A percentile compares a stretch with the other conserved stretches of the same genome.
phyloP scores from a whole-genome alignment of 257 asterid species.

The Nicotiana otophora region DNA sequence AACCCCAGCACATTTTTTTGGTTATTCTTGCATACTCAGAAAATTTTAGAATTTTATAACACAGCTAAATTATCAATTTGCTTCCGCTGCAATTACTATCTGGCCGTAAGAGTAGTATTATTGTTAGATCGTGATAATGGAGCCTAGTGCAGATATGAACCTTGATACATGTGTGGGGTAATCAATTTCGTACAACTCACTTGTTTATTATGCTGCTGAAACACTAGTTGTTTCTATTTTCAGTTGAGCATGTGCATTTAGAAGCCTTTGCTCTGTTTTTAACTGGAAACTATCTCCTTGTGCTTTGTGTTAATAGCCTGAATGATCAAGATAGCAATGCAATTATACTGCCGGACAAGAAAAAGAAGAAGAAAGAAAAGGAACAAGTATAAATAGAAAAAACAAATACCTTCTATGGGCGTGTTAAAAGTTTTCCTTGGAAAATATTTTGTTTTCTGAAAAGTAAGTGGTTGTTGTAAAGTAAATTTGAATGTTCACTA shows the following conservation, averaged over 20 bases:
- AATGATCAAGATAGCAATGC: constrained; percentile 7
- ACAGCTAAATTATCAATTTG: no score
- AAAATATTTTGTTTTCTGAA: no score
- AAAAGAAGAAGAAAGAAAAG: constrained; percentile 8
- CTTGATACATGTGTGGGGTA: constrained; percentile 5
- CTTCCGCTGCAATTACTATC: no score
- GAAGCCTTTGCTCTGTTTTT: not conserved
- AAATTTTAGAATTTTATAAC: no score
- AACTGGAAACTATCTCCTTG: not conserved
- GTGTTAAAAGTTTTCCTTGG: no score
- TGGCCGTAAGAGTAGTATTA: not conserved
- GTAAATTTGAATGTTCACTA: no score
- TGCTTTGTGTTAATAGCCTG: not conserved
- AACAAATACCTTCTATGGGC: not conserved
- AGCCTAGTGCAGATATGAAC: not conserved
- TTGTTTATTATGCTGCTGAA: not conserved
- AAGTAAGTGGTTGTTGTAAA: no score
- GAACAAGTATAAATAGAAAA: not conserved
- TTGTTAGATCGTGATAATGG: not conserved
- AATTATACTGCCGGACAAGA: not conserved
- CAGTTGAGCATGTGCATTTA: not conserved
- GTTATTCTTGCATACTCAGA: no score
- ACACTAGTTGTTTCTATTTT: not conserved
- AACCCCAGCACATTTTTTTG: no score
- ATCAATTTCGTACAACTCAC: not conserved